phyloP scores from a whole-genome alignment of 139 green algal genomes.

The Chlorella sp. region DNA sequence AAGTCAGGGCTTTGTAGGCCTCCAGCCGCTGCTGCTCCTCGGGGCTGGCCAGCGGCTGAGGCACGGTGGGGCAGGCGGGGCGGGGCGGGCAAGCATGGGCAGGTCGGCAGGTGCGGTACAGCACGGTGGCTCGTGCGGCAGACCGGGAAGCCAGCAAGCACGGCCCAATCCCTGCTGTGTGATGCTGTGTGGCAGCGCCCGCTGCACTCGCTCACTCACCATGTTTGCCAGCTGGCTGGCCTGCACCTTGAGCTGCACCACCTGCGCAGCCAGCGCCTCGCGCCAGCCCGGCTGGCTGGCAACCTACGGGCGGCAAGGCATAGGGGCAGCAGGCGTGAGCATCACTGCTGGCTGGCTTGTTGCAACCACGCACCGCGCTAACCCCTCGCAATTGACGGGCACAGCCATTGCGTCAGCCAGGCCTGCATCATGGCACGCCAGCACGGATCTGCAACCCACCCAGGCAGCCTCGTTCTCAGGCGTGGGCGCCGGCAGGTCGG shows the following conservation, averaged over 20 bases:
- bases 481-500: constrained; percentile 73
- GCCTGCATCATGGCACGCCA: no score
- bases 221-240: constrained; percentile 3
- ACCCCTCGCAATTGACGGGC: no score
- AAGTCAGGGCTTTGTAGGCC: constrained; percentile 16
- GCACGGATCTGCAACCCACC: no score
- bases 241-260: constrained; percentile 62
- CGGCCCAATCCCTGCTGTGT: no score
- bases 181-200: neutral
- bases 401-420: no score
- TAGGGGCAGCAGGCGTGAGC: no score
- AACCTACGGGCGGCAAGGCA: constrained; percentile 11
- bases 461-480: constrained; percentile 35
- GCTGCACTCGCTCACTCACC: neutral
- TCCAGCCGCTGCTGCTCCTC: constrained; percentile 26
- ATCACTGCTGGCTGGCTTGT: no score
- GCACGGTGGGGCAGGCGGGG: constrained; percentile 29
- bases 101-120: no score
- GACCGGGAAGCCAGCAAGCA: no score
- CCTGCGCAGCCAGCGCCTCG: constrained; percentile 37
- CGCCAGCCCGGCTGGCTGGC: constrained; percentile 19
- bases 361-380: no score
- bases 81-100: constrained; percentile 6
- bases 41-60: neutral
- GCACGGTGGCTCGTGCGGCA: no score